phyloP scores from a whole-genome alignment of 371 early-diverging fungal species.

The Nematocida sp. region DNA sequence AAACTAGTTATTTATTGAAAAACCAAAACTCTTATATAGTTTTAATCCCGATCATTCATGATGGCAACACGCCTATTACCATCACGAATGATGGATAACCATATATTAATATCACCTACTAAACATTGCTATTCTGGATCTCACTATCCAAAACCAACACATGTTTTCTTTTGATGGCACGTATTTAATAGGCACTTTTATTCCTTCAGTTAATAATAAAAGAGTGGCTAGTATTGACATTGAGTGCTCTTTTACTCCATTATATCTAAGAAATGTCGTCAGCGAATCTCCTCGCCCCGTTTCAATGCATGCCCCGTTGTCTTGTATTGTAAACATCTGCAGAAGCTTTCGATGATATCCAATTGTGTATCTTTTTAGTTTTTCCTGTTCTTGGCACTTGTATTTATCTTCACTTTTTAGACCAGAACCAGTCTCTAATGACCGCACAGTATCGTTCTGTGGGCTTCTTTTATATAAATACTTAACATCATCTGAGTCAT shows the following conservation, averaged over 20 bases:
- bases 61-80: too few species aligned
- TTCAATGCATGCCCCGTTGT: neutral
- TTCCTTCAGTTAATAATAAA: neutral
- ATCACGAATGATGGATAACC: too few species aligned
- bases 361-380: neutral
- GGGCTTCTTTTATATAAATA: neutral
- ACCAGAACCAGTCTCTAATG: neutral
- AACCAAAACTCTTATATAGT: too few species aligned
- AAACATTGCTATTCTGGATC: too few species aligned
- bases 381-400: neutral
- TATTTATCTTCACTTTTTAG: neutral
- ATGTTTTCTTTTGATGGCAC: too few species aligned
- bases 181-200: neutral
- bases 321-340: neutral
- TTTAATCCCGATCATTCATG: too few species aligned
- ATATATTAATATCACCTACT: too few species aligned
- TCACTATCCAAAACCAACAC: too few species aligned
- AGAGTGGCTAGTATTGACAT: neutral
- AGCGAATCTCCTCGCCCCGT: neutral
- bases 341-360: neutral
- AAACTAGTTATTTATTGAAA: too few species aligned
- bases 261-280: neutral
- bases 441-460: neutral
- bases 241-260: neutral
- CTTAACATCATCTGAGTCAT: neutral